Conservation (phyloP, 1,284 basidiomycete genomes). For the Farysia itapuensis region DNA sequence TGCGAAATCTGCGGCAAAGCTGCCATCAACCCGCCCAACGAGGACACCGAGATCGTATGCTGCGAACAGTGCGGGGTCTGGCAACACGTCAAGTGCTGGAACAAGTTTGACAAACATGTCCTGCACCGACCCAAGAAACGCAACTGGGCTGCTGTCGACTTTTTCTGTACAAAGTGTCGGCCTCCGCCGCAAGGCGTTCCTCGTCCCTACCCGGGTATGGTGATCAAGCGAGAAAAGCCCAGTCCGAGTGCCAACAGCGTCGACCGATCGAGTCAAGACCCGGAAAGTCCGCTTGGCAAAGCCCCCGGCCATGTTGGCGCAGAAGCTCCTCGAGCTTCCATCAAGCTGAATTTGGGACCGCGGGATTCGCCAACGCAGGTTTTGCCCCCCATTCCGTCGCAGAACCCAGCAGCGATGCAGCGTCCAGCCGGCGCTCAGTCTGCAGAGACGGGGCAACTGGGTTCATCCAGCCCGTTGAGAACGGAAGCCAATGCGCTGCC, state of each 20-base stretch:
- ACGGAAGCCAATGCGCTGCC: background rate
- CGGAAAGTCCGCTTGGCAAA: slow-evolving; percentile 12
- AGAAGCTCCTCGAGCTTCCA: slow-evolving; percentile 11
- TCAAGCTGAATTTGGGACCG: slow-evolving; percentile 11
- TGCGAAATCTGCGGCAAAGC: slow-evolving; percentile 76
- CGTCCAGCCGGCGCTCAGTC: background rate
- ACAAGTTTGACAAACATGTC: slow-evolving; percentile 45
- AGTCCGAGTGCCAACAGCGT: slow-evolving; percentile 16
- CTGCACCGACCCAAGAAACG: slow-evolving; percentile 26
- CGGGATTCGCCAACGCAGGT: slow-evolving; percentile 1
- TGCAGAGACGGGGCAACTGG: background rate
- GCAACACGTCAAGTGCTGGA: slow-evolving; percentile 62
- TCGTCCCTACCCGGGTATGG: slow-evolving; percentile 16
- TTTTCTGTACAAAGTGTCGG: slow-evolving; percentile 44
- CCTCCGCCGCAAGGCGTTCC: slow-evolving; percentile 28
- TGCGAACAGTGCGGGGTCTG: slow-evolving; percentile 78
- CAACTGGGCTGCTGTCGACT: slow-evolving; percentile 47
- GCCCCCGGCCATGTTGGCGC: background rate
- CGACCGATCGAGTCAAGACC: slow-evolving; percentile 5
- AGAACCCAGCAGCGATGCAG: slow-evolving; percentile 4
- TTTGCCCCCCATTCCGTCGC: slow-evolving; percentile 4
- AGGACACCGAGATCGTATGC: slow-evolving; percentile 73
- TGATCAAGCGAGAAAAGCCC: slow-evolving; percentile 9
- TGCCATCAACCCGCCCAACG: slow-evolving; percentile 70
- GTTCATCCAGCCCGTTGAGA: background rate